Percentiles rank a stretch among this genome's conserved stretches.
Conservation (phyloP, 148 eudicot genomes). For the Cornus kousa region DNA sequence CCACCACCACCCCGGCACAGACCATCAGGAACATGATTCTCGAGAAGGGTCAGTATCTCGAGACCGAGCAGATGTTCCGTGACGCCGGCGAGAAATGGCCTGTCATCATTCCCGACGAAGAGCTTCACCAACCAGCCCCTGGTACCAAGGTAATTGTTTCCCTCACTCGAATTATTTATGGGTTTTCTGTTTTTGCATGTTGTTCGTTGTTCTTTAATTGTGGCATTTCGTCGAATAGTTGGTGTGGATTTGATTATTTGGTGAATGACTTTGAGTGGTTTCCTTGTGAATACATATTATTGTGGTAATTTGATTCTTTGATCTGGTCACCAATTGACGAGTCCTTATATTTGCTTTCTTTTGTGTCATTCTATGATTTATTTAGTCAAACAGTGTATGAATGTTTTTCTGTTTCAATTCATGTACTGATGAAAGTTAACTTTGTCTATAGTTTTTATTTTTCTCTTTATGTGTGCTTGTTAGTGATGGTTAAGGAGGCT, state of each 20-base stretch:
- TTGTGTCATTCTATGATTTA: too few relatives aligned
- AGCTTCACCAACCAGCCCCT: constrained; percentile 44
- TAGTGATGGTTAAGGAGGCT: too few relatives aligned
- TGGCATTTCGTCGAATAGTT: constrained; percentile 33
- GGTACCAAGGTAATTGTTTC: constrained; percentile 62
- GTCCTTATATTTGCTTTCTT: too few relatives aligned
- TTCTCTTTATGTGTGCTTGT: too few relatives aligned
- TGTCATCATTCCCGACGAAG: constrained; percentile 66
- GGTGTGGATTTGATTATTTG: not conserved
- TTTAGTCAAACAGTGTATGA: too few relatives aligned
- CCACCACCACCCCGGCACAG: constrained; percentile 74
- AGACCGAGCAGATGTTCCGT: constrained; percentile 93
- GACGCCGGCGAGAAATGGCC: constrained; percentile 95
- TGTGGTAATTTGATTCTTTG: not conserved
- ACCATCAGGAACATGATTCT: constrained; percentile 67
- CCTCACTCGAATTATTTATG: not conserved
- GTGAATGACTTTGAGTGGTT: too few relatives aligned
- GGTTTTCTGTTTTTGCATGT: not conserved
- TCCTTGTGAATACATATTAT: too few relatives aligned
- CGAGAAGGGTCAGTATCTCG: constrained; percentile 71
- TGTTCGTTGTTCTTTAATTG: not conserved
- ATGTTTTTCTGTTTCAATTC: too few relatives aligned
- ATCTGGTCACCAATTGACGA: too few relatives aligned
- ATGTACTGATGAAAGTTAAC: too few relatives aligned
- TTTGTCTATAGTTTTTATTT: too few relatives aligned